phyloP scores from a whole-genome alignment of 192 early-diverging fungal species.

The Coemansia sp. region DNA sequence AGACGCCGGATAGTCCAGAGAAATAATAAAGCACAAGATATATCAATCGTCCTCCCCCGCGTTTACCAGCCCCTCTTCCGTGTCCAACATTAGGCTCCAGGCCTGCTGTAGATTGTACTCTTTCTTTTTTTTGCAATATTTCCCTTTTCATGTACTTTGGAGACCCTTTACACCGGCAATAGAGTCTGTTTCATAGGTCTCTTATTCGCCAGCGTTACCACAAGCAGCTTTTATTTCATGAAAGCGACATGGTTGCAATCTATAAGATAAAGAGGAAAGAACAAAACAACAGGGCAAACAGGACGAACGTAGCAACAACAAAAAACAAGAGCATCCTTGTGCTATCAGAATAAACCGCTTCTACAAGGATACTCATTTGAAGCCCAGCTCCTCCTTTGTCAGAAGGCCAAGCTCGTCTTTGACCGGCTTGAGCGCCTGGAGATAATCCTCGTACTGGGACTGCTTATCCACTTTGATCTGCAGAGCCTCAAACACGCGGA shows the following conservation, averaged over 20 bases:
- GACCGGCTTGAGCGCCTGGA: constrained; percentile 84
- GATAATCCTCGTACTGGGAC: constrained; percentile 86
- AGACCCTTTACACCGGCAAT: too few species aligned
- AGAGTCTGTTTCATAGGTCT: not conserved
- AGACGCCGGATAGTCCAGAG: not conserved
- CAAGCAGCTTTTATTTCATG: constrained; percentile 1
- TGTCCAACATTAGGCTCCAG: not conserved
- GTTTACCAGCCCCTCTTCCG: too few species aligned
- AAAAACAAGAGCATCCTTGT: not conserved
- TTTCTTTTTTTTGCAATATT: not conserved
- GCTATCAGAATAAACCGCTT: not conserved
- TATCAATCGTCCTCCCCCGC: too few species aligned
- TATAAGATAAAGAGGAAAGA: not conserved
- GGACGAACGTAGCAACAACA: not conserved
- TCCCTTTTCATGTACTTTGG: not conserved
- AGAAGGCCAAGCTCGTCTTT: constrained; percentile 85
- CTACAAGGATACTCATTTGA: constrained; percentile 34
- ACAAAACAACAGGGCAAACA: not conserved
- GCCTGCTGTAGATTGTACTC: not conserved
- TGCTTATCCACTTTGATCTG: constrained; percentile 87
- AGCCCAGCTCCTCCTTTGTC: constrained; percentile 88
- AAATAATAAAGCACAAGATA: too few species aligned
- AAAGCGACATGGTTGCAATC: not conserved
- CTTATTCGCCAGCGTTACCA: not conserved
- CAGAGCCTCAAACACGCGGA: constrained; percentile 92